Evolutionary conservation across 495 filamentous ascomycete genomes (phyloP).

Genomic region (Trichoderma reesei): DNA sequence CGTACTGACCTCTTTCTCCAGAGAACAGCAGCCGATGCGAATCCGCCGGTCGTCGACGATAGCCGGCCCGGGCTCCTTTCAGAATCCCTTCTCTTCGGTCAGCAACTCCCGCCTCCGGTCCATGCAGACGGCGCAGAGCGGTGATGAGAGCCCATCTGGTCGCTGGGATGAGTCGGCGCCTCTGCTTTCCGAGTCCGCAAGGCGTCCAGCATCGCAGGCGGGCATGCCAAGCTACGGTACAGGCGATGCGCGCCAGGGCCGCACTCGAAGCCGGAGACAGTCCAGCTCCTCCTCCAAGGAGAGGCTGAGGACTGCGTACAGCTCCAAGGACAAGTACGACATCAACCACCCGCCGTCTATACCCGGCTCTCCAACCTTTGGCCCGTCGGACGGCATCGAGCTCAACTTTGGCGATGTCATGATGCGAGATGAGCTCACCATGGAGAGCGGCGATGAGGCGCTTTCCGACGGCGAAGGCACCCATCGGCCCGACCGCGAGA

Average conservation of each 20-base stretch:
- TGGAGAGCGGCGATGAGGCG: constrained; percentile 14
- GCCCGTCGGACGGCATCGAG: constrained; percentile 32
- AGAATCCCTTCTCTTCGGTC: constrained; percentile 27
- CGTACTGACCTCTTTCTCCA: constrained; percentile 18
- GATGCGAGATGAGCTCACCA: constrained; percentile 47
- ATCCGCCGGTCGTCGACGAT: constrained; percentile 51
- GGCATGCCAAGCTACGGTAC: constrained; percentile 26
- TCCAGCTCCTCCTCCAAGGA: constrained; percentile 34
- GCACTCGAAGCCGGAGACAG: constrained; percentile 25
- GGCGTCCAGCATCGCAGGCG: background rate
- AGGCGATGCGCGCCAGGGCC: constrained; percentile 21
- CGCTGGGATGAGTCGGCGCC: constrained; percentile 47
- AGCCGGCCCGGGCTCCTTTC: constrained; percentile 25
- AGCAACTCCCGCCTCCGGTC: constrained; percentile 24
- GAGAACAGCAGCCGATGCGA: constrained; percentile 60
- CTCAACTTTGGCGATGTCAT: constrained; percentile 75
- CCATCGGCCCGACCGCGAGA: constrained; percentile 43
- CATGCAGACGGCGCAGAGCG: constrained; percentile 14
- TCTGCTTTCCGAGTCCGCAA: constrained; percentile 34
- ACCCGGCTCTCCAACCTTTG: constrained; percentile 62
- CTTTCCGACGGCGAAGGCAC: constrained; percentile 13
- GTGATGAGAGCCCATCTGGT: constrained; percentile 33
- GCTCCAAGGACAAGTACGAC: constrained; percentile 49
- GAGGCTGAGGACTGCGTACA: constrained; percentile 23
- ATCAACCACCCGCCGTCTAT: constrained; percentile 96